Evolutionary conservation across 768 basidiomycete species (phyloP).

Genomic region (Leucogyrophana mollusca): DNA sequence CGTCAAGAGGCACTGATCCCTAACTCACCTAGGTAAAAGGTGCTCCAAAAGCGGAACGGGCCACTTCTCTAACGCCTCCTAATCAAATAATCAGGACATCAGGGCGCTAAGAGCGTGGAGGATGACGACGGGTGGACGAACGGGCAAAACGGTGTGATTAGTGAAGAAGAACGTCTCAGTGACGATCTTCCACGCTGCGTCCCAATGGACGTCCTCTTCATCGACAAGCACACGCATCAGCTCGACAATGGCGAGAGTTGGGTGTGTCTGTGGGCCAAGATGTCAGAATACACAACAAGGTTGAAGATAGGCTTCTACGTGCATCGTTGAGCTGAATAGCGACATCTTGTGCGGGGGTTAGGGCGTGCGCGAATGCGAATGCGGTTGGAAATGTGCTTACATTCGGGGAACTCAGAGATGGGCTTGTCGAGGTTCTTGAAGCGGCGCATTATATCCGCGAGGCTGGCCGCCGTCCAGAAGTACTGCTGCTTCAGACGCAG

Average conservation of each 20-base stretch:
- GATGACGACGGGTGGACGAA: conserved; percentile 31
- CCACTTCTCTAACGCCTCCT: conserved; percentile 93
- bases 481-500: conserved; percentile 95
- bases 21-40: conserved; percentile 70
- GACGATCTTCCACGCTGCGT: conserved; percentile 83
- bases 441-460: conserved; percentile 86
- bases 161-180: conserved; percentile 95
- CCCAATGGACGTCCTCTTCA: conserved; percentile 87
- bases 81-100: conserved; percentile 4
- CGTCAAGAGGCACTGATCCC: no score
- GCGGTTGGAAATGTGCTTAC: conserved; percentile 36
- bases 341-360: conserved; percentile 48
- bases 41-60: conserved; percentile 82
- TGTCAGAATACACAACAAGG: not conserved
- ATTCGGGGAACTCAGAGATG: conserved; percentile 79
- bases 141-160: conserved; percentile 91
- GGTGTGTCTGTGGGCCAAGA: conserved; percentile 69
- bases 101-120: not conserved
- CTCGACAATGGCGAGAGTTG: conserved; percentile 92
- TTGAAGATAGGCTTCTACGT: conserved; percentile 21
- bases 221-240: conserved; percentile 90
- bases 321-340: conserved; percentile 97
- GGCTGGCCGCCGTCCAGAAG: conserved; percentile 89
- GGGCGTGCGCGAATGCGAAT: conserved; percentile 3
- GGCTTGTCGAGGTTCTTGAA: conserved; percentile 89